Base-by-base conservation (phyloP, 2,329 filamentous ascomycete species). In the Neonectria ditissima region DNA sequence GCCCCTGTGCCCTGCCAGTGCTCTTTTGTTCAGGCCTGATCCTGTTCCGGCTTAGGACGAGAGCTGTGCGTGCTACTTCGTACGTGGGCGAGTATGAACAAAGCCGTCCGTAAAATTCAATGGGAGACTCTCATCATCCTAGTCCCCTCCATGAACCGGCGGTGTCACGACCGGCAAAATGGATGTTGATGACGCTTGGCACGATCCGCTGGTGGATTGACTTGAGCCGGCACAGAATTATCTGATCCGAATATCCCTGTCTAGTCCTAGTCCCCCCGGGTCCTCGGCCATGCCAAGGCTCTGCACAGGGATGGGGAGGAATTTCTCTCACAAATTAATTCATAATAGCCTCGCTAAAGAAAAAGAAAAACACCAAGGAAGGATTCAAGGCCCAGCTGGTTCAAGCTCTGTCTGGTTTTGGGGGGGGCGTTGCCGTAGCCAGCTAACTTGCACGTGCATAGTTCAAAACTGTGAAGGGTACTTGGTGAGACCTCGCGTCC, bases 211-310 rank as follows among this genome's bases (percentile, higher is more conserved):
- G 63, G 55, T 52, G 41, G 34, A 50, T 51, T 58, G 43, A 55
- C 34, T 48, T 44, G 51, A 41, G 60, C 67, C 63, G 62, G 66
- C 50, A 60, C 61, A 70, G 67, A 73, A 75, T 79, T 79, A 79
- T 79, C 77, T 77, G 77, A 79, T 79, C 77, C 76, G 73, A 74
- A 44, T 28, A 69, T 62, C 64, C 61, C 26, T 43, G 34, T 45
- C 4, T 16, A 34, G 20, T 30, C n/a, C 30, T 20, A 9, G n/a
- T 7, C 26, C 30, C 20, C 37, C 18, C 20, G 43, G 47, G 39
- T 34, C 24, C 10, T 34, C 34, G 18, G 55, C 44, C 48, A n/a
- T n/a, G 20, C 26, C 43, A 16, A 30, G 28, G 28, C 10, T 30
- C 5, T 9, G 9, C 7, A 9, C 34, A 37, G 13, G 34, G 34